Evolutionary conservation across 2,329 filamentous ascomycete species (phyloP), one percentile per base, ranked within the genome.

Genomic region (Aspergillus sp.): DNA sequence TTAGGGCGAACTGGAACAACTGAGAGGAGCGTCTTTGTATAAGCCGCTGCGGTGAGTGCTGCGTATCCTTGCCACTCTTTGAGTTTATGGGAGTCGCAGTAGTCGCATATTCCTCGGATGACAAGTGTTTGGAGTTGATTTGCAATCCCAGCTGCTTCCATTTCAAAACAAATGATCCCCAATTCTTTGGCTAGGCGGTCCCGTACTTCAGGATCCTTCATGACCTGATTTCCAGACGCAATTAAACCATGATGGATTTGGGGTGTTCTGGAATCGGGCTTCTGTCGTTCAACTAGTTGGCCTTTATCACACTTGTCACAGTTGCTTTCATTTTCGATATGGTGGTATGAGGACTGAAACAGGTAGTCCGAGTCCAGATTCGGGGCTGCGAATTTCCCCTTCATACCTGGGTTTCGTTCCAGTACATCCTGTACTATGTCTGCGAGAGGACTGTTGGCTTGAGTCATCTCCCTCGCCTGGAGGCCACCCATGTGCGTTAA

Each of bases 91-190:
- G 57, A 57, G 39, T 64, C 62, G 3, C 51, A 59, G 51, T 64
- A 64, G 30, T 64, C 61, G 44, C 61, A 58, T 1, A 59, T 61
- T 5, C 58, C 61, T 13, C 60, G 61, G 40, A 64, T 48, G 3
- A 64, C 52, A 11, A 62, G 27, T 22, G 47, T 54, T 13, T 60
- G 54, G n/a, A 61, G 39, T 6, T 47, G 39, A 48, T 62, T 30
- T 56, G 56, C 59, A 4, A 62, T 22, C 1, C 61, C 61, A 1
- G 58, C 56, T 12, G 48, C 59, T 39, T 65, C 63, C 61, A 47
- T 47, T 22, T 47, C 44, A 17, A 47, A 13, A n/a, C 62, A 47
- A 56, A 59, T 2, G 22, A 59, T 39, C 57, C 48, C 17, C 53
- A 37, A 22, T 41, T 45, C 27, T 41, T 17, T 39, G 13, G 52